Evolutionary conservation across 441 rosid species (phyloP).

Genomic region (Syzygium malaccense): DNA sequence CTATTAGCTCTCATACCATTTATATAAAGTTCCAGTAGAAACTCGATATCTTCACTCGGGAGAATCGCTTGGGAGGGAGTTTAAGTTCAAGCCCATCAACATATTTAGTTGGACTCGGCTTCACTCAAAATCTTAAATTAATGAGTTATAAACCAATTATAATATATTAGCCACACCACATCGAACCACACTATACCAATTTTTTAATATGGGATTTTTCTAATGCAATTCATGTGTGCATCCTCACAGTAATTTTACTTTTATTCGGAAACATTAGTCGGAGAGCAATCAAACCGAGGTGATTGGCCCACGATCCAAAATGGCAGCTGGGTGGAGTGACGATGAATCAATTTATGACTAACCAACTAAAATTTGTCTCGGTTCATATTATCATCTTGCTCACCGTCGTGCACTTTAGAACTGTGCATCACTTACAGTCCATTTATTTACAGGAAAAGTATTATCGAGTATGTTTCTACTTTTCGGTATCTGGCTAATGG

Average conservation of each 20-base stretch:
- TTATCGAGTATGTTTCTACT: neutral
- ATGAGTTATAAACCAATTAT: neutral
- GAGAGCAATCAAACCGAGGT: neutral
- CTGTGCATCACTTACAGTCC: neutral
- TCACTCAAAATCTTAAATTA: neutral
- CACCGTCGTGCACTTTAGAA: neutral
- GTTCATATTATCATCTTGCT: neutral
- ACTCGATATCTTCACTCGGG: neutral
- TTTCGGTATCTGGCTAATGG: neutral
- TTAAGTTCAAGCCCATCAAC: fast-evolving
- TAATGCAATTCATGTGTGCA: neutral
- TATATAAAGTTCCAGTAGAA: neutral
- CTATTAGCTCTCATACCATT: neutral
- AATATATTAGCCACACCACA: too few species aligned
- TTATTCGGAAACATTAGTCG: fast-evolving
- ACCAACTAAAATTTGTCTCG: neutral
- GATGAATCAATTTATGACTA: neutral
- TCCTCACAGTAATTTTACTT: neutral
- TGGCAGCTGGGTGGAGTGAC: neutral
- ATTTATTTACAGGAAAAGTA: neutral
- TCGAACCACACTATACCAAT: neutral
- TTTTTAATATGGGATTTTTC: too few species aligned
- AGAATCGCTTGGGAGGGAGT: neutral
- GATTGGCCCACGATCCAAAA: neutral
- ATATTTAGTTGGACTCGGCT: fast-evolving